Evolutionary conservation across 768 basidiomycete genomes (phyloP), one percentile per base, ranked within the genome.

Genomic region (Mycena rebaudengoi): DNA sequence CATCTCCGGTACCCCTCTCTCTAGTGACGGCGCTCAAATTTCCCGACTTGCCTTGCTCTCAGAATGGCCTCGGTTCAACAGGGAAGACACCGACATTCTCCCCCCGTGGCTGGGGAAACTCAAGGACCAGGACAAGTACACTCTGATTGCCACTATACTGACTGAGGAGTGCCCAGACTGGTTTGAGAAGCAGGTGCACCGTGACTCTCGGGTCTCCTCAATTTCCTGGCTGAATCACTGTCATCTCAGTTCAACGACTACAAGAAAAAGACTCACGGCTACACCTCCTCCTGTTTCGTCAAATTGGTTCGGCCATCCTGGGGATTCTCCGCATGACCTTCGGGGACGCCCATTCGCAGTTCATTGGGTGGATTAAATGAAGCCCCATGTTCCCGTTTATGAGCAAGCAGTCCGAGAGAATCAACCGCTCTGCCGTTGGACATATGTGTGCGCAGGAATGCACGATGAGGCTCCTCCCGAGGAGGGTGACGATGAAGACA

Each of bases 201-300:
- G 55, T 35, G 4, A 23, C 14, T 2, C 6, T 23, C 0, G 45
- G 20, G 16, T n/a, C 2, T 16, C 14, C 8, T 7, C 2, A 45
- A 18, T 26, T 26, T 16, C n/a, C n/a, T n/a, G n/a, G n/a, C n/a
- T n/a, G n/a, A n/a, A n/a, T 39, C 8, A 23, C 41, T 2, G 3
- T n/a, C n/a, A n/a, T n/a, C n/a, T 20, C 4, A 5, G 14, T 28
- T 10, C 23, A n/a, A n/a, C n/a, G n/a, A n/a, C n/a, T n/a, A n/a
- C n/a, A 6, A 57, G 55, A 46, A 57, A 35, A 57, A n/a, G n/a
- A n/a, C n/a, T n/a, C n/a, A 57, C 18, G 55, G 48, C 12, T 45
- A 37, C 21, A 37, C 43, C 21, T n/a, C 23, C 7, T 4, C 29
- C 3, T 5, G 32, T 20, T n/a, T 8, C 18, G 20, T 54, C 8